Base-by-base conservation (phyloP, 352 stramenopile species). In the Aphanomyces invadans region DNA sequence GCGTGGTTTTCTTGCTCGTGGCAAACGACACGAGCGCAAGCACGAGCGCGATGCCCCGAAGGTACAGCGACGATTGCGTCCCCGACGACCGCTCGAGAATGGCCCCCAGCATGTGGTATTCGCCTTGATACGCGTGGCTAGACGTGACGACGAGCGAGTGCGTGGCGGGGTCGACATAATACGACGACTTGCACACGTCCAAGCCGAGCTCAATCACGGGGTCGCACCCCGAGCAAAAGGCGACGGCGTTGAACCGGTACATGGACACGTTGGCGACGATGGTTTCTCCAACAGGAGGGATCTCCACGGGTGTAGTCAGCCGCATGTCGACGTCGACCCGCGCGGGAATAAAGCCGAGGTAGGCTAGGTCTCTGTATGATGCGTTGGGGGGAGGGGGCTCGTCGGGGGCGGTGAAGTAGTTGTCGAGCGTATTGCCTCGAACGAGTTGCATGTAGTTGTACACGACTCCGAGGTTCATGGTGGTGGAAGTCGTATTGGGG, bases 1-100 rank as follows among this genome's bases (percentile, higher is more conserved):
- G 57, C 9, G 42, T 65, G n/a, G 57, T 57, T 28, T 54, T 65
- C 11, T 39, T 31, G 28, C 57, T 65, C 19, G 57, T 36, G 26
- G 17, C 42, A n/a, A 55, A 65, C 10, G 33, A n/a, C 12, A 57
- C 33, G 28, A 65, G 26, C 4, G 39, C 57, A 39, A 39, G 57
- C 15, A 65, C 12, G 5, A 65, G 17, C 9, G 26, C 28, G 11
- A 65, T 17, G 3, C 19, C 28, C 12, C 39, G 44, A 3, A 65
- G 17, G 42, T 45, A 36, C 3, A 55, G 17, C 4, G 57, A 15
- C 3, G 36, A 19, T 4, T n/a, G 10, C 2, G 39, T 15, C 9
- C 19, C 44, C 17, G 23, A 19, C 25, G n/a, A 25, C n/a, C 39
- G 23, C 23, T 59, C 19, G 36, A 65, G 29, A 10, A 65, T 26